phyloP scores from a whole-genome alignment of 306 rosid species.

The Trifolium subterraneum region DNA sequence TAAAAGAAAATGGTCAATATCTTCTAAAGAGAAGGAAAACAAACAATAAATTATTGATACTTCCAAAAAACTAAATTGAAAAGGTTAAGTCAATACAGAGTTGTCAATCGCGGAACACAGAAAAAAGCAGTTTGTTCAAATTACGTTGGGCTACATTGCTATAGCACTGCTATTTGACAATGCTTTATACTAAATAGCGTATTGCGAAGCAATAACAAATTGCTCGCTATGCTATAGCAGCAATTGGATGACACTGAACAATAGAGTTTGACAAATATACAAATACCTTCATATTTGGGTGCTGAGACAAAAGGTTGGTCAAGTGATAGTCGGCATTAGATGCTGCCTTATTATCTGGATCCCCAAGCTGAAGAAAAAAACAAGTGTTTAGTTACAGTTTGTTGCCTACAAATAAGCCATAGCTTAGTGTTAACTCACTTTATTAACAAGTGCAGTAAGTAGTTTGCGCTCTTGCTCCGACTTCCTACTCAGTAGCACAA shows the following conservation, averaged over 20 bases:
- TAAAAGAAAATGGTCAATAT: not conserved
- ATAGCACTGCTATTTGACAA: no score
- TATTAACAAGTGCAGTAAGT: slow-evolving; percentile 89
- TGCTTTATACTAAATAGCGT: no score
- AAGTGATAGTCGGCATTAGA: slow-evolving; percentile 94
- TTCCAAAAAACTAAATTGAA: not conserved
- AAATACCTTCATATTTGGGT: slow-evolving; percentile 95
- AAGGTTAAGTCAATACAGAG: not conserved
- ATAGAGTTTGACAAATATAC: not conserved
- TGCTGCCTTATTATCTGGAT: slow-evolving; percentile 91
- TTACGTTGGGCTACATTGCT: no score
- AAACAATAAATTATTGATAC: no score
- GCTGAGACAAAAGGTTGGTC: slow-evolving; percentile 85
- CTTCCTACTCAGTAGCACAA: slow-evolving; percentile 79
- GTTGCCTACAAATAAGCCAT: not conserved
- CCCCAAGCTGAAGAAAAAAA: slow-evolving; percentile 74
- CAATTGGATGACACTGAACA: no score
- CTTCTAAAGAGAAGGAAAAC: no score
- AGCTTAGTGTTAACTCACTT: slow-evolving; percentile 63
- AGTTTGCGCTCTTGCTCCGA: slow-evolving; percentile 92
- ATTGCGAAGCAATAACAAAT: no score
- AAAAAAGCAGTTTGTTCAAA: no score
- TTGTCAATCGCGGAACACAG: no score
- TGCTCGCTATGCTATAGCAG: no score
- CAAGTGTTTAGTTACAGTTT: slow-evolving; percentile 1